phyloP scores from a whole-genome alignment of 2,329 filamentous ascomycete genomes.

The Aphanocladium album region DNA sequence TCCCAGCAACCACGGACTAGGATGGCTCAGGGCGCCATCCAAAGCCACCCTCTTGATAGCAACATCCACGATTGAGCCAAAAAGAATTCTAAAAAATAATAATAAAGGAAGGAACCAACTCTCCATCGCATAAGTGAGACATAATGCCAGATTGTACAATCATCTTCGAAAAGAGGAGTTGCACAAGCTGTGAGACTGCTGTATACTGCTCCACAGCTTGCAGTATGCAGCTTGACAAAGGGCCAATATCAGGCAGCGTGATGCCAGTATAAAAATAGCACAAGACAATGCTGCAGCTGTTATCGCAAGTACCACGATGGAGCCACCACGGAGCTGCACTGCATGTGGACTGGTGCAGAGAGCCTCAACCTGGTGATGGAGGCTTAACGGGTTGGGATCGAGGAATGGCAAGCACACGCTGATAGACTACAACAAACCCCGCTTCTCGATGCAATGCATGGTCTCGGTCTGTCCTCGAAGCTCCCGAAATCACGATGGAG shows the following conservation, averaged over 20 bases:
- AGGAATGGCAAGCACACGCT: background rate
- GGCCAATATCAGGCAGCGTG: background rate
- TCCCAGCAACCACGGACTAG: too few relatives aligned
- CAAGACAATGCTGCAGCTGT: background rate
- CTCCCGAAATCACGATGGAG: background rate
- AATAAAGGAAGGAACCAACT: too few relatives aligned
- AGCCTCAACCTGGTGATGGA: background rate
- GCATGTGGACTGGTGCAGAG: background rate
- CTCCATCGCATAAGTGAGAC: too few relatives aligned
- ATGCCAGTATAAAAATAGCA: conserved; percentile 9
- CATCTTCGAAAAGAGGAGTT: too few relatives aligned
- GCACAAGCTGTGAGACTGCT: background rate
- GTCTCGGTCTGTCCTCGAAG: background rate
- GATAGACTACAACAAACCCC: background rate
- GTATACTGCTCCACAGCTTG: background rate
- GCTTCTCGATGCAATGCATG: background rate
- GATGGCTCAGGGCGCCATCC: too few relatives aligned
- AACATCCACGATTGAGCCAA: too few relatives aligned
- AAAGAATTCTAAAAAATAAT: too few relatives aligned
- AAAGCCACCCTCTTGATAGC: too few relatives aligned
- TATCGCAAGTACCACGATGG: background rate
- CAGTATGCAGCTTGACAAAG: background rate
- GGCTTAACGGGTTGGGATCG: background rate
- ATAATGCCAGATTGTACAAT: too few relatives aligned
- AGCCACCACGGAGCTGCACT: background rate